Percentiles rank a stretch among this genome's conserved stretches.
Evolutionary conservation across 164 flowering plant species (phyloP).

Genomic region (Paratinospora sagittata): DNA sequence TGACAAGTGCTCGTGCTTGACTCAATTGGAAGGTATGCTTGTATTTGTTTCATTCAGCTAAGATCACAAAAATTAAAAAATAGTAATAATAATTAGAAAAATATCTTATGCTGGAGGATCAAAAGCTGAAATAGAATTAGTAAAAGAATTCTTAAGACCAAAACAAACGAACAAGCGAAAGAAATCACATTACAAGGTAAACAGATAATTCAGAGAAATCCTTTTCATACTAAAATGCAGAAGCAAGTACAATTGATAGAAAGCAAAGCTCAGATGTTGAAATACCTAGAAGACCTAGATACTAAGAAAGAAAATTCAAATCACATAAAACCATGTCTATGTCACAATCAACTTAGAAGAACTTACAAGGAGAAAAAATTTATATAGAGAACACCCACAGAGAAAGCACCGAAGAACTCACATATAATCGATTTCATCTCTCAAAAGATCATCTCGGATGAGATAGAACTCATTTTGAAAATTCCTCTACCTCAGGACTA

Average conservation of each 20-base stretch:
- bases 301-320: not conserved
- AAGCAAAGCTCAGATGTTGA: not conserved
- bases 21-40: not conserved
- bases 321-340: not conserved
- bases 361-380: not conserved
- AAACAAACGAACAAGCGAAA: too few relatives aligned
- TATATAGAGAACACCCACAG: too few relatives aligned
- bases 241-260: not conserved
- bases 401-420: not conserved
- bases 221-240: not conserved
- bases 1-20: not conserved
- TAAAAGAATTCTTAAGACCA: too few relatives aligned
- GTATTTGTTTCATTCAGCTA: not conserved
- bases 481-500: not conserved
- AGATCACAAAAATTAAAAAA: too few relatives aligned
- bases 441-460: not conserved
- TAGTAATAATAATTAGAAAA: too few relatives aligned
- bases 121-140: too few relatives aligned
- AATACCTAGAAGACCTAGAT: not conserved
- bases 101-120: too few relatives aligned
- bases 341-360: not conserved
- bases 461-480: not conserved
- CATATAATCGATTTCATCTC: not conserved
- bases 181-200: not conserved
- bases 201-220: too few relatives aligned